Evolutionary conservation across 129 eudicot genomes (phyloP).

Genomic region (sunflower (Helianthus annuus)): HanXRQr2.0-SUNRISE NC_035447.2:59015305-59015804

Average conservation of each 20-base stretch:
- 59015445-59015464: constrained; percentile 3
- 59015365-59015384: background rate
- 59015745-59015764: constrained; percentile 28
- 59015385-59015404: constrained; percentile 1
- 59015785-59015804: constrained; percentile 1
- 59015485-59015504: constrained; percentile 12
- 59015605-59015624: constrained; percentile 28
- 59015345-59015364: background rate
- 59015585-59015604: constrained; percentile 7
- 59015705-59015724: constrained; percentile 17
- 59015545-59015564: background rate
- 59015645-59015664: background rate
- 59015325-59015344: background rate
- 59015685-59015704: constrained; percentile 25
- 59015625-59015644: constrained; percentile 4
- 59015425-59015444: background rate
- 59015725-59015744: constrained; percentile 29
- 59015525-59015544: background rate
- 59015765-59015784: constrained; percentile 37
- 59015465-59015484: constrained; percentile 32
- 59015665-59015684: constrained; percentile 20
- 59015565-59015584: constrained; percentile 15
- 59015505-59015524: background rate
- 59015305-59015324: no score
- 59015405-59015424: background rate